phyloP scores from a whole-genome alignment of 805 yeast species.

The Candida sanyiensis region DNA sequence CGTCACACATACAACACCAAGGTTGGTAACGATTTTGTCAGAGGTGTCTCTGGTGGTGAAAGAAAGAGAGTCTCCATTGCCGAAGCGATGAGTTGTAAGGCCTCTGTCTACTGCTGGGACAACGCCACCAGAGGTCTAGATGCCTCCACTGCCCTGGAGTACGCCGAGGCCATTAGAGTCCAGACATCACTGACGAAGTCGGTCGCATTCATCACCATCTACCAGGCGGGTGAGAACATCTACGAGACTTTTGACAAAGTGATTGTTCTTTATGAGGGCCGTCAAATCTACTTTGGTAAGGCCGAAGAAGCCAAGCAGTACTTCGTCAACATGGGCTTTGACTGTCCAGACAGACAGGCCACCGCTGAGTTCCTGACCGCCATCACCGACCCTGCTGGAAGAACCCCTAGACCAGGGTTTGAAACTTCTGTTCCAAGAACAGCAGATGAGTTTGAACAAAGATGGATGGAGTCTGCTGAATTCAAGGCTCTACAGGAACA shows the following conservation, averaged over 20 bases:
- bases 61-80: slow-evolving; percentile 80
- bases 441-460: slow-evolving; percentile 53
- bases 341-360: slow-evolving; percentile 58
- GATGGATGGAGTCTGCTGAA: slow-evolving; percentile 49
- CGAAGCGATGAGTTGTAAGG: slow-evolving; percentile 63
- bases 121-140: slow-evolving; percentile 85
- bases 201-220: slow-evolving; percentile 62
- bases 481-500: slow-evolving; percentile 35
- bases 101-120: slow-evolving; percentile 67
- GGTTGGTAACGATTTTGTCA: slow-evolving; percentile 55
- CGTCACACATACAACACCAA: slow-evolving; percentile 53
- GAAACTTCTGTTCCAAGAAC: slow-evolving; percentile 52
- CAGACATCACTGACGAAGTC: slow-evolving; percentile 48
- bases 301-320: slow-evolving; percentile 46
- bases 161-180: slow-evolving; percentile 58
- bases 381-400: slow-evolving; percentile 62
- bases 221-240: slow-evolving; percentile 64
- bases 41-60: slow-evolving; percentile 85
- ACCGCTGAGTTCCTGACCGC: slow-evolving; percentile 71
- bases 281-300: slow-evolving; percentile 62
- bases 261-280: slow-evolving; percentile 51
- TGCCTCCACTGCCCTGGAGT: slow-evolving; percentile 78
- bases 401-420: slow-evolving; percentile 42
- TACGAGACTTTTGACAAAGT: slow-evolving; percentile 62
- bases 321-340: slow-evolving; percentile 60